phyloP scores from a whole-genome alignment of 2,329 filamentous ascomycete genomes.

The Lasiodiplodia sp. region DNA sequence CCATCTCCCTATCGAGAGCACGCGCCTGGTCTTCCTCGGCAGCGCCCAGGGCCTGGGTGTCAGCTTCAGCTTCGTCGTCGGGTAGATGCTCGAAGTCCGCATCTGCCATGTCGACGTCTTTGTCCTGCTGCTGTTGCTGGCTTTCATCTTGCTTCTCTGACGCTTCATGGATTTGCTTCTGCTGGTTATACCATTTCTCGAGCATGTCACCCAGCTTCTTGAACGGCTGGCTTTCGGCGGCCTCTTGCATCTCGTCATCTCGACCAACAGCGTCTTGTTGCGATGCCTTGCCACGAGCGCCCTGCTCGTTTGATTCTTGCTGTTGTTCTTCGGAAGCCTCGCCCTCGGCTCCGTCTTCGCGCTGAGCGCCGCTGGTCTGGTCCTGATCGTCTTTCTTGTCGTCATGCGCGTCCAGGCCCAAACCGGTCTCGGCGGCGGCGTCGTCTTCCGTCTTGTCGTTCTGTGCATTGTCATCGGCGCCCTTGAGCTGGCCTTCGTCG shows the following conservation, averaged over 20 bases:
- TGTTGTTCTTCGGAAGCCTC: conserved; percentile 70
- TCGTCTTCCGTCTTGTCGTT: conserved; percentile 53
- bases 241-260: conserved; percentile 48
- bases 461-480: conserved; percentile 44
- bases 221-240: conserved; percentile 72
- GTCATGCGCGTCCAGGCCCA: conserved; percentile 70
- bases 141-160: conserved; percentile 55
- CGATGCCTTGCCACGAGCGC: conserved; percentile 51
- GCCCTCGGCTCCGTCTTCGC: conserved; percentile 71
- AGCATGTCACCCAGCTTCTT: conserved; percentile 93
- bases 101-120: conserved; percentile 74
- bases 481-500: conserved; percentile 31
- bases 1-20: conserved; percentile 87
- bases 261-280: conserved; percentile 46
- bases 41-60: conserved; percentile 89
- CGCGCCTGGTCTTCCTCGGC: conserved; percentile 87
- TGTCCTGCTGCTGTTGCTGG: conserved; percentile 54
- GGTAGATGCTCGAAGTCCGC: conserved; percentile 94
- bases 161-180: conserved; percentile 73
- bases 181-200: conserved; percentile 90
- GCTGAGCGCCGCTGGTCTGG: conserved; percentile 65
- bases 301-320: conserved; percentile 69
- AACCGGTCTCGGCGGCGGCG: conserved; percentile 67
- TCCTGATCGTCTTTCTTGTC: conserved; percentile 62
- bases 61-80: conserved; percentile 80